These are phyloP conservation scores for Schizosaccharomyces osmophilus DNA, from an alignment of 805 yeast genomes.

Conservation along the genomic window DNA sequence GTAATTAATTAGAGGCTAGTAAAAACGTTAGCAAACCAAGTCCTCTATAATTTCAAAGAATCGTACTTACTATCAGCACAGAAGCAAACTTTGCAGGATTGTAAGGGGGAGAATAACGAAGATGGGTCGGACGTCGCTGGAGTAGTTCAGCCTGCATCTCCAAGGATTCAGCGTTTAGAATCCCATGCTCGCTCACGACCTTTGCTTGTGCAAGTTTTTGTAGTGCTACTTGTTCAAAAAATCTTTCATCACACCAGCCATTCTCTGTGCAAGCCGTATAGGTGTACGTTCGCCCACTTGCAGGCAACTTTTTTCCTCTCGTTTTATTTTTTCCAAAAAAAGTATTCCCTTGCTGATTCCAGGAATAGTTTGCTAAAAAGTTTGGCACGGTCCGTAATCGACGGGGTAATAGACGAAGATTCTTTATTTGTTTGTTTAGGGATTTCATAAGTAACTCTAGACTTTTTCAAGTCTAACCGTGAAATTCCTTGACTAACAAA, in stretches of 20 bases:
- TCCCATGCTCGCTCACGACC: neutral
- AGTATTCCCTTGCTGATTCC: neutral
- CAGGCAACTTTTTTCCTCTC: too few species aligned
- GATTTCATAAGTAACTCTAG: neutral
- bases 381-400: neutral
- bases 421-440: neutral
- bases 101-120: neutral
- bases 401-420: neutral
- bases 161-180: neutral
- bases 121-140: neutral
- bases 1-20: neutral
- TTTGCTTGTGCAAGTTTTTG: neutral
- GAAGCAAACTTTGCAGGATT: neutral
- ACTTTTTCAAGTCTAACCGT: too few species aligned
- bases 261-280: neutral
- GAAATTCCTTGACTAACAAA: neutral
- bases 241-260: neutral
- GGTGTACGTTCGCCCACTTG: too few species aligned
- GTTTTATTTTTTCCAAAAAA: neutral
- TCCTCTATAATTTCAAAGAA: neutral
- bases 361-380: neutral
- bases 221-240: neutral
- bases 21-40: neutral
- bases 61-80: neutral
- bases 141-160: neutral